A percentile compares a stretch with the other conserved stretches of the same genome.
phyloP scores from a whole-genome alignment of 768 basidiomycete genomes.

The Amanita pseudoporphyria region DNA sequence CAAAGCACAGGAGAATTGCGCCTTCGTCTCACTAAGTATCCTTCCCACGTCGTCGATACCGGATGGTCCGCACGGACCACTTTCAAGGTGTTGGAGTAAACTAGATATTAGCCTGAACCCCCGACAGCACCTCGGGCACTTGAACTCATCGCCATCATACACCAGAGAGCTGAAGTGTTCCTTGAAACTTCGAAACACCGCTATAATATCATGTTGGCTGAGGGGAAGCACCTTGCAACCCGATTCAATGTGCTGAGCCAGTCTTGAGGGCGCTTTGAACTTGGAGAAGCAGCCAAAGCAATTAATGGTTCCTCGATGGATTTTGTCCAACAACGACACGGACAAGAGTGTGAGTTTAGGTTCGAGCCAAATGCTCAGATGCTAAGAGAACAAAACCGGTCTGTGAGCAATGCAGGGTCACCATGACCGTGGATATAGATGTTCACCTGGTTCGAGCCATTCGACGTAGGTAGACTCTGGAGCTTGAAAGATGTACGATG shows the following conservation, averaged over 20 bases:
- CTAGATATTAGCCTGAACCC: conserved; percentile 28
- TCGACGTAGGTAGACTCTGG: background rate
- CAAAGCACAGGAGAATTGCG: background rate
- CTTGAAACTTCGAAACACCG: conserved; percentile 20
- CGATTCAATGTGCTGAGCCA: conserved; percentile 31
- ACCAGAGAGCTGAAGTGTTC: conserved; percentile 25
- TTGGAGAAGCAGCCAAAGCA: conserved; percentile 16
- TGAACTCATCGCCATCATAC: conserved; percentile 31
- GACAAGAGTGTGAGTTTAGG: background rate
- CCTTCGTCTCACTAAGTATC: conserved; percentile 17
- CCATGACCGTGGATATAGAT: background rate
- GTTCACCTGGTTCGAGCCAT: background rate
- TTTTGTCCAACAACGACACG: background rate
- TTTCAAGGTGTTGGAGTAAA: conserved; percentile 36
- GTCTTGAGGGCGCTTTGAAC: conserved; percentile 26
- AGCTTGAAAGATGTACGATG: too few species aligned
- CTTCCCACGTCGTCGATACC: conserved; percentile 21
- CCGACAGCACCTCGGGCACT: conserved; percentile 31
- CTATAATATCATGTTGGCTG: conserved; percentile 28
- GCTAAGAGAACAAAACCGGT: too few species aligned
- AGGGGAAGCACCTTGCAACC: conserved; percentile 23
- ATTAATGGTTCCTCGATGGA: background rate
- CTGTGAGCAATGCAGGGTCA: background rate
- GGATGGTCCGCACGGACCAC: conserved; percentile 28
- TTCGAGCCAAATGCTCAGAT: too few species aligned